These are phyloP conservation scores for Rutstroemia sp. DNA, from an alignment of 2,329 filamentous ascomycete species.

Conservation along the genomic window DNA sequence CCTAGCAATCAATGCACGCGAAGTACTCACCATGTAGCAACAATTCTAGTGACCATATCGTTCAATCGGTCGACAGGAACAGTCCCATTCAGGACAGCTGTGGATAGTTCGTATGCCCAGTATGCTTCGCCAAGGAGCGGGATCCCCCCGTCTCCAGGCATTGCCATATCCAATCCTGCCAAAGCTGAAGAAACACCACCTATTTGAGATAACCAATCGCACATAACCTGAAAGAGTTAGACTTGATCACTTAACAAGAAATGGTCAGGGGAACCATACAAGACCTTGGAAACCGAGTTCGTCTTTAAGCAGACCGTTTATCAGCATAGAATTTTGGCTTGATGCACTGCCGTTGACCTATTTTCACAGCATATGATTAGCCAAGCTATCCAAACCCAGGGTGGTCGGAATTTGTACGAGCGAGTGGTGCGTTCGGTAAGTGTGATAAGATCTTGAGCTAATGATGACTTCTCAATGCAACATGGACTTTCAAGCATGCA, in stretches of 20 bases:
- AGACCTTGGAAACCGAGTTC: conserved; percentile 65
- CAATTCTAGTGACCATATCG: conserved; percentile 47
- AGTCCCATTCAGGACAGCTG: conserved; percentile 48
- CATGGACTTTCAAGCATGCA: too few species aligned
- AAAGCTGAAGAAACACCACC: conserved; percentile 52
- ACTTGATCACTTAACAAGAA: not conserved
- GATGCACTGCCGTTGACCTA: conserved; percentile 53
- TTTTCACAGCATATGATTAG: too few species aligned
- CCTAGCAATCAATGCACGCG: too few species aligned
- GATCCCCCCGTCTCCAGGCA: conserved; percentile 53
- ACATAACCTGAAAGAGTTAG: conserved; percentile 46
- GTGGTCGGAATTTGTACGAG: too few species aligned
- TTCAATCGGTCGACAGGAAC: conserved; percentile 50
- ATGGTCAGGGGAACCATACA: conserved; percentile 9
- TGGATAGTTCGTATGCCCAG: conserved; percentile 49
- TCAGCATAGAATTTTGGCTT: conserved; percentile 60
- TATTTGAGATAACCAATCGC: conserved; percentile 61
- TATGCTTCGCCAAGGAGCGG: conserved; percentile 45
- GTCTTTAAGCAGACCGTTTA: conserved; percentile 65
- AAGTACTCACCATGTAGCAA: conserved; percentile 42
- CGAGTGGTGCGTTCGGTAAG: too few species aligned
- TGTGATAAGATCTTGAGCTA: too few species aligned
- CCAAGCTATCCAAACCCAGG: too few species aligned
- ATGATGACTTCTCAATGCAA: not conserved
- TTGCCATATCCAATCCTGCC: conserved; percentile 61